Conservation (phyloP, 768 basidiomycete genomes). For the Polyporus arcularius region DNA sequence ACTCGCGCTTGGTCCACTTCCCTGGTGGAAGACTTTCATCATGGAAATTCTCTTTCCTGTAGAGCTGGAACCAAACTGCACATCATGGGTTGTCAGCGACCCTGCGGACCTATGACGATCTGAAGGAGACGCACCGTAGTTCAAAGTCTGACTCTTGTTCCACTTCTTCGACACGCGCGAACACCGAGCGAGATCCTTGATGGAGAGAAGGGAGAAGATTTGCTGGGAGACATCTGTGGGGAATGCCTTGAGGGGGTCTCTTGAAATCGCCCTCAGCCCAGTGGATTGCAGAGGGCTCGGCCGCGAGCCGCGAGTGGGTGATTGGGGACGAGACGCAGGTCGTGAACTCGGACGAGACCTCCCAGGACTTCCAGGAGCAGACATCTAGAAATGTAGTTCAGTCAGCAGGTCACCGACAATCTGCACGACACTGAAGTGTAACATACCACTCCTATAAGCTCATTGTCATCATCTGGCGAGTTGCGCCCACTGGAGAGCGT, state of each 20-base stretch:
- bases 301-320: constrained; percentile 28
- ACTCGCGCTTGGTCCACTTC: constrained; percentile 92
- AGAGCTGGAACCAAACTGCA: constrained; percentile 92
- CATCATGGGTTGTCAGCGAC: constrained; percentile 1
- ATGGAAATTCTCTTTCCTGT: constrained; percentile 84
- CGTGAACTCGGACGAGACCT: constrained; percentile 54
- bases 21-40: constrained; percentile 75
- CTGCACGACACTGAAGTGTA: neutral
- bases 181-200: constrained; percentile 73
- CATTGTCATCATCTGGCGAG: constrained; percentile 57
- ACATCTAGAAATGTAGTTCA: constrained; percentile 45
- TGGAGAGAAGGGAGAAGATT: constrained; percentile 65
- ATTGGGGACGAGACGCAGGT: constrained; percentile 36
- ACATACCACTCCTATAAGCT: constrained; percentile 69
- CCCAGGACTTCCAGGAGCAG: constrained; percentile 66
- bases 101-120: neutral
- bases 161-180: constrained; percentile 84
- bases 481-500: constrained; percentile 21
- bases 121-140: constrained; percentile 64
- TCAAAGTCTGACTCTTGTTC: constrained; percentile 86
- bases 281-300: constrained; percentile 38
- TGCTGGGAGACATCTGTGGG: constrained; percentile 83
- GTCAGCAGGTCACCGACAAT: neutral
- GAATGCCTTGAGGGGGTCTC: constrained; percentile 65
- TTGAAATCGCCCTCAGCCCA: constrained; percentile 25